A percentile compares a stretch with the other conserved stretches of the same genome.
These are phyloP conservation scores for Ormosia semicastrata DNA, from an alignment of 306 rosid genomes.

Conservation along the genomic window DNA sequence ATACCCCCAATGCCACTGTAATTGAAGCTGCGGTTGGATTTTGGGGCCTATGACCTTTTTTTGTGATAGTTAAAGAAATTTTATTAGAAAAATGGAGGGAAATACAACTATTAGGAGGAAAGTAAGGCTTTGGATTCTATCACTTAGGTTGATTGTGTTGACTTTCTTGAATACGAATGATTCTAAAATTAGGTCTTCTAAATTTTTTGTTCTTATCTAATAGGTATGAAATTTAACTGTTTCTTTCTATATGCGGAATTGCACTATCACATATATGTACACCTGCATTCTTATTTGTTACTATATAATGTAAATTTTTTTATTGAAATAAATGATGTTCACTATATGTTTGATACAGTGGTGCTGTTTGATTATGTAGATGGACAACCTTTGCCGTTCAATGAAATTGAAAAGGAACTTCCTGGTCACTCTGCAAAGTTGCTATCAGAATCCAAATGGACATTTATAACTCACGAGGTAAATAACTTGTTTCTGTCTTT, in stretches of 20 bases:
- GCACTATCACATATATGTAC: not conserved
- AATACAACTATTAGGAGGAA: not conserved
- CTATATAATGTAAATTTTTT: not conserved
- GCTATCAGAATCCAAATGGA: constrained; percentile 77
- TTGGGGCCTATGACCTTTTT: not conserved
- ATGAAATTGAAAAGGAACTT: constrained; percentile 63
- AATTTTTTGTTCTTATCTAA: not conserved
- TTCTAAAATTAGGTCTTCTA: not conserved
- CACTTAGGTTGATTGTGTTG: not conserved
- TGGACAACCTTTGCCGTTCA: constrained; percentile 56
- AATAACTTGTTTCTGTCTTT: not conserved
- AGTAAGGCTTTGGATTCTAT: not conserved
- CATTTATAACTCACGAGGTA: constrained; percentile 83
- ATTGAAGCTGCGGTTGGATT: not conserved
- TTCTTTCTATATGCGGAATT: not conserved
- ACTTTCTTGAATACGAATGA: not conserved
- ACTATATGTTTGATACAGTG: not conserved
- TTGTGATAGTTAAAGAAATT: not conserved
- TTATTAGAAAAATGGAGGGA: not conserved
- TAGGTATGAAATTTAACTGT: not conserved
- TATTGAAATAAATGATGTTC: not conserved
- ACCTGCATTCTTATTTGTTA: not conserved
- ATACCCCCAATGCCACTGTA: not conserved
- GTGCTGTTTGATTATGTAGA: constrained; percentile 43
- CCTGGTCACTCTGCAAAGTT: constrained; percentile 60